Evolutionary conservation across 805 yeast genomes (phyloP).

Genomic region (Saccharomycopsis fibuligera): DNA sequence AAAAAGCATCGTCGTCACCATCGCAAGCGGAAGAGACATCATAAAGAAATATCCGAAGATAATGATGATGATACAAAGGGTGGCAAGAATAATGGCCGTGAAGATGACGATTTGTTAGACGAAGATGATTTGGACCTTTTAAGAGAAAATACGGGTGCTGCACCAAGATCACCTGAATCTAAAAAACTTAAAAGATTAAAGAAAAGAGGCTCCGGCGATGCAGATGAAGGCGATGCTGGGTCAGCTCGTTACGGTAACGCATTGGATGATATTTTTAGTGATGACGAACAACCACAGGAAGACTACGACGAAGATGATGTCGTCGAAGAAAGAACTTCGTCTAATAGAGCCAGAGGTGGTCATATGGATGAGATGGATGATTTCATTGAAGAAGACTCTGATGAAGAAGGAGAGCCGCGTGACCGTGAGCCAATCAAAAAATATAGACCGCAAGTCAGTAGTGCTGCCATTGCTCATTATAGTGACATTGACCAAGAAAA

Average conservation of each 20-base stretch:
- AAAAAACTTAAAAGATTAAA: conserved; percentile 74
- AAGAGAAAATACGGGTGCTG: conserved; percentile 84
- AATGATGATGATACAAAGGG: no score
- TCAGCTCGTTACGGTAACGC: conserved; percentile 35
- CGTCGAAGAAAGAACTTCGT: conserved; percentile 28
- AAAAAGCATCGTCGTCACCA: conserved; percentile 30
- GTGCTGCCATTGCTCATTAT: conserved; percentile 20
- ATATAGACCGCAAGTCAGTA: conserved; percentile 51
- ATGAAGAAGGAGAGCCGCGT: conserved; percentile 52
- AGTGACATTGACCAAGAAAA: conserved; percentile 78
- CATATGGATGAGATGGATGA: conserved; percentile 85
- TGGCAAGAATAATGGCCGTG: no score
- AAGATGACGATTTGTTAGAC: conserved; percentile 67
- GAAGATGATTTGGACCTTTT: conserved; percentile 92
- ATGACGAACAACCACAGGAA: conserved; percentile 33
- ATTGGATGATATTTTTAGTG: conserved; percentile 66
- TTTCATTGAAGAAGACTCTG: conserved; percentile 95
- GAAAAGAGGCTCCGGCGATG: conserved; percentile 48
- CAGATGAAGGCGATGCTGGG: conserved; percentile 39
- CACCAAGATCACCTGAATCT: conserved; percentile 28
- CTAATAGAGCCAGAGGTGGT: conserved; percentile 26
- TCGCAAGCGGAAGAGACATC: conserved; percentile 31
- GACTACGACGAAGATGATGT: conserved; percentile 32
- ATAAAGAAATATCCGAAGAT: conserved; percentile 35
- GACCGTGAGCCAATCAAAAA: conserved; percentile 38